Conservation (phyloP, 2,329 filamentous ascomycete genomes). For the Epichloe coenophiala region DNA sequence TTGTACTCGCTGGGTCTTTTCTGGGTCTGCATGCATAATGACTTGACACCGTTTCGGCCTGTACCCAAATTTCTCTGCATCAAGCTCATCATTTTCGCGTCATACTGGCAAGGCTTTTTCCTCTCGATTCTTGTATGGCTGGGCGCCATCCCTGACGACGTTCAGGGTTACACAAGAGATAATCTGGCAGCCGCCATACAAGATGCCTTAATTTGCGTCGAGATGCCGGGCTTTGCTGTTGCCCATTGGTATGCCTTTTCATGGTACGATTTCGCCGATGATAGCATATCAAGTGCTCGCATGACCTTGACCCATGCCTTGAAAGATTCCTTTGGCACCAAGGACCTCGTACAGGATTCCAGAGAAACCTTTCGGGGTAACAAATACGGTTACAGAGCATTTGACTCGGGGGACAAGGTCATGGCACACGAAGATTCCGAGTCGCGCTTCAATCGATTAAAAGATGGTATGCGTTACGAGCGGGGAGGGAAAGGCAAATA, state of each 20-base stretch:
- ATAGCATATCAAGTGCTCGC: constrained; percentile 73
- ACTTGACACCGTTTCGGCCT: constrained; percentile 85
- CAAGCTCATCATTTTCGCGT: constrained; percentile 98
- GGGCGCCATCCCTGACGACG: constrained; percentile 74
- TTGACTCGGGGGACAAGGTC: constrained; percentile 91
- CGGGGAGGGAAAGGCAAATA: constrained; percentile 93
- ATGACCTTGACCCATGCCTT: constrained; percentile 82
- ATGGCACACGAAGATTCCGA: constrained; percentile 86
- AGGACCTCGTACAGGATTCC: constrained; percentile 87
- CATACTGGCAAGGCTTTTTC: constrained; percentile 98
- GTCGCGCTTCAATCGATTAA: constrained; percentile 73
- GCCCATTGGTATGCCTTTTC: constrained; percentile 99
- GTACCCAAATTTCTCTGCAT: constrained; percentile 95
- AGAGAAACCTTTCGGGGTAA: constrained; percentile 87
- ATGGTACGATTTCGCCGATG: constrained; percentile 95
- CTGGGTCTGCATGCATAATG: constrained; percentile 93
- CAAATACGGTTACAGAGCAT: constrained; percentile 83
- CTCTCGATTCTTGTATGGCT: constrained; percentile 90
- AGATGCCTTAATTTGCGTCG: constrained; percentile 88
- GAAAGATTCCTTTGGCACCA: constrained; percentile 77
- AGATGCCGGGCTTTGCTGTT: constrained; percentile 91
- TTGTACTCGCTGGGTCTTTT: constrained; percentile 92
- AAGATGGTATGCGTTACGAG: constrained; percentile 94
- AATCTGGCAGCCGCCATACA: constrained; percentile 94
- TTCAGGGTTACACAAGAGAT: constrained; percentile 82